Evolutionary conservation across 1,139 yeast genomes (phyloP), one percentile per base, ranked within the genome.

Genomic region (Pichia sorboxylosa): DNA sequence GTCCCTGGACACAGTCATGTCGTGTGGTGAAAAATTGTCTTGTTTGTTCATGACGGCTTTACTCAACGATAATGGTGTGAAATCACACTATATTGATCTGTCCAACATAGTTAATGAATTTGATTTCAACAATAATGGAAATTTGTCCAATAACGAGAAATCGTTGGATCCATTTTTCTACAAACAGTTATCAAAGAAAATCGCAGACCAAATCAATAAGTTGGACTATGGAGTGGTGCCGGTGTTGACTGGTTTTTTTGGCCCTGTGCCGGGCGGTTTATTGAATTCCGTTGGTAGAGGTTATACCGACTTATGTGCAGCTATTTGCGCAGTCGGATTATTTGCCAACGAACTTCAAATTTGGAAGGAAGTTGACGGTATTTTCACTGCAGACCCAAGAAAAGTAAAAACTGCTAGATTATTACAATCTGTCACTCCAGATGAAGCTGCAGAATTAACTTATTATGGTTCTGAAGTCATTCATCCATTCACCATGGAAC

Each of bases 291-390:
- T 90, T 38, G 98, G 98, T 27, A 74, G 98, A 54, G 98, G 98
- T 18, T 90, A 90, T 57, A 90, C 98, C 13, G 98, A 90, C 55
- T 63, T 90, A 45, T 90, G 98, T 64, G 98, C 98, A 13, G 98
- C 98, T 1, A 67, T 90, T 51, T 71, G 85, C 27, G 96, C 98
- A 0, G 97, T 90, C 19, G 98, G 96, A 1, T 58, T 80, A 33
- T 73, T 69, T 45, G 97, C 97, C 1, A 94, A 84, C 30, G 98
- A 90, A 58, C 64, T 90, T 36, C 98, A 90, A 60, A 83, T 90
- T 31, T 90, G 98, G 98, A 90, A 90, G 51, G 98, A 90, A 62
- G 98, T 90, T 32, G 98, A 90, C 55, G 98, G 98, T 46, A 90
- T 90, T 28, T 90, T 90, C 62, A 87, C 98, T 1, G 98, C 98